Evolutionary conservation across 768 basidiomycete species (phyloP), one percentile per base, ranked within the genome.

Genomic region (Tylopilus subfusipes): DNA sequence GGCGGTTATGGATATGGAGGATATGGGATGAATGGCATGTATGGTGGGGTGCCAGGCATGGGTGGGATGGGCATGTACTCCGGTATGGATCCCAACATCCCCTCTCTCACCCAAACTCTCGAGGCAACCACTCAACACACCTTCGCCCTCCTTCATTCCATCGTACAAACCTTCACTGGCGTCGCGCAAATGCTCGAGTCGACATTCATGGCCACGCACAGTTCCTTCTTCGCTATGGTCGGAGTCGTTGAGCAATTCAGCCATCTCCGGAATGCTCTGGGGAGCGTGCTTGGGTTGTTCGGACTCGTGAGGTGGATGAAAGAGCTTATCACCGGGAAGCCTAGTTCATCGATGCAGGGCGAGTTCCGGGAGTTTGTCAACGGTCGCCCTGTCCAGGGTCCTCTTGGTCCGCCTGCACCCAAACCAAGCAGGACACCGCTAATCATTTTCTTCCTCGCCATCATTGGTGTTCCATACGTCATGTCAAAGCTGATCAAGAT

Each of bases 161-260:
- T 99, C 67, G 96, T 99, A 42, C 90, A 93, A 63, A 97, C 95
- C 5, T 96, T 98, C 73, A 80, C 85, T 0, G 95, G 95, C 22
- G 86, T 99, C 57, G 88, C 96, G 0, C 96, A 98, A 69, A 95
- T 99, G 85, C 86, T 99, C 66, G 96, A 98, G 71, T 87, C 84
- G 31, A 98, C 96, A 6, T 98, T 96, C 73, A 90, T 98, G 87
- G 96, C 96, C 3, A 96, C 93, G 0, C 93, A 96, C 70, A 93
- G 90, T 1, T 89, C 86, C 10, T 96, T 96, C 73, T 96, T 95
- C 69, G 93, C 93, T 53, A 93, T 96, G 87, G 93, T 95, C 48
- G 91, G 93, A 57, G 96, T 99, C 42, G 80, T 95, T 36, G 97
- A 99, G 65, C 97, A 99, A 67, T 88, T 99, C 64, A 85, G 85